Percentiles rank a stretch among this genome's conserved stretches.
Evolutionary conservation across 2,329 filamentous ascomycete species (phyloP).

Genomic region (Ophiostoma sp.): DNA sequence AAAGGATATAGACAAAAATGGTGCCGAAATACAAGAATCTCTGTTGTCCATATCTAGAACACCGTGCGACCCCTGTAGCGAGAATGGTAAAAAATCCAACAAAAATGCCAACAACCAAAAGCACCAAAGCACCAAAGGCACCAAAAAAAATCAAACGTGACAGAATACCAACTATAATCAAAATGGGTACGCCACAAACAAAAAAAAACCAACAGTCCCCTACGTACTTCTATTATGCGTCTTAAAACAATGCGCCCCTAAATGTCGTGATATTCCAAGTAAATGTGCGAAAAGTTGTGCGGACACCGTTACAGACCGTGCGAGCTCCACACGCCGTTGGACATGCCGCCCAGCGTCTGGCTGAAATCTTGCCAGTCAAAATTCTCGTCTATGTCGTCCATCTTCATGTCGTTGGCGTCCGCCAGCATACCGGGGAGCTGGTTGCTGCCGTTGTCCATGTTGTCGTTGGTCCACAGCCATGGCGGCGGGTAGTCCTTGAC

Average conservation of each 20-base stretch:
- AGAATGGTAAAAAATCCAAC: neutral
- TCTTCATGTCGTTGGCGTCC: constrained; percentile 39
- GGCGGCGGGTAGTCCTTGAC: constrained; percentile 52
- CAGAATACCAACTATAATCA: too few relatives aligned
- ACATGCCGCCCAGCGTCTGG: constrained; percentile 37
- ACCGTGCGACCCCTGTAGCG: neutral
- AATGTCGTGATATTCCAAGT: neutral
- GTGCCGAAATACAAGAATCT: neutral
- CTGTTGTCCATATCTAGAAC: neutral
- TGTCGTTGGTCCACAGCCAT: constrained; percentile 53
- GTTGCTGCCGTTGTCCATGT: neutral
- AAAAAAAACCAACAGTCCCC: neutral
- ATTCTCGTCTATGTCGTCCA: constrained; percentile 43
- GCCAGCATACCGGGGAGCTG: constrained; percentile 28
- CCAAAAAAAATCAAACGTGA: neutral
- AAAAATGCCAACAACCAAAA: neutral
- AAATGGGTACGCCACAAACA: neutral
- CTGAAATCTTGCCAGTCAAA: constrained; percentile 44
- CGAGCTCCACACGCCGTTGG: constrained; percentile 33
- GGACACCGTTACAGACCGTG: constrained; percentile 26
- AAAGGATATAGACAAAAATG: neutral
- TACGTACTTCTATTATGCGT: neutral
- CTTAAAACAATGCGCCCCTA: neutral
- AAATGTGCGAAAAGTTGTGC: neutral
- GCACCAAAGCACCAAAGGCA: neutral